Percentiles rank a stretch among this genome's conserved stretches.
Conservation (phyloP, 805 yeast genomes). For the Geotrichum ghanense region DNA sequence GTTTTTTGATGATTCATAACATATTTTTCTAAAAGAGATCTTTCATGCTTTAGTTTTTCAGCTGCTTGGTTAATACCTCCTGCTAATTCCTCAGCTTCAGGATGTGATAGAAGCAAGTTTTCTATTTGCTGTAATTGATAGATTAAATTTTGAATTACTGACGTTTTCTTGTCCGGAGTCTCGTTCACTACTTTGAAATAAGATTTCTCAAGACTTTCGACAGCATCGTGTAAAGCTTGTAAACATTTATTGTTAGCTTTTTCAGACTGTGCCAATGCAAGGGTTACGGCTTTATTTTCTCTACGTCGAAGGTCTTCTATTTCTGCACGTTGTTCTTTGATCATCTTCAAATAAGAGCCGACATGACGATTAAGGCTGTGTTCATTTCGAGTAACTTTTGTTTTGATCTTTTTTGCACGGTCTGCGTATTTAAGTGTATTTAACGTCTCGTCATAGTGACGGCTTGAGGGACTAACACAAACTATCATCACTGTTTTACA, state of each 20-base stretch:
- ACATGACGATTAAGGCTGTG: slow-evolving; percentile 73
- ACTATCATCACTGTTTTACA: slow-evolving; percentile 95
- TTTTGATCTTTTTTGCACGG: slow-evolving; percentile 82
- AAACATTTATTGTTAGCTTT: slow-evolving; percentile 6
- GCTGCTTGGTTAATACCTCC: not conserved
- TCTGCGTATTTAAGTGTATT: slow-evolving; percentile 87
- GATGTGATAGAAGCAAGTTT: slow-evolving; percentile 4
- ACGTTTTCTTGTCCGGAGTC: not conserved
- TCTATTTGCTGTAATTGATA: slow-evolving; percentile 7
- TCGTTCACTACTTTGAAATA: not conserved
- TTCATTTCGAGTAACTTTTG: slow-evolving; percentile 62
- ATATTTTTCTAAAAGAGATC: not conserved
- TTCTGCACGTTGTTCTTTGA: slow-evolving; percentile 66
- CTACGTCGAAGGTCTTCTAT: slow-evolving; percentile 55
- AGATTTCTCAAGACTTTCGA: slow-evolving; percentile 3
- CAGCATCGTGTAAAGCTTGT: slow-evolving; percentile 12
- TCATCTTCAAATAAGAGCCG: slow-evolving; percentile 73
- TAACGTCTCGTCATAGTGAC: slow-evolving; percentile 85
- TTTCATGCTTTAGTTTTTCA: not conserved
- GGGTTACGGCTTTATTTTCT: slow-evolving; percentile 11
- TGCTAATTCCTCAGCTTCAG: not conserved
- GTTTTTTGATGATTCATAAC: not conserved
- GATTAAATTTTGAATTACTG: not conserved
- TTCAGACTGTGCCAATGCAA: slow-evolving; percentile 11
- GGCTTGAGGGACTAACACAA: slow-evolving; percentile 77